Base-by-base conservation (phyloP, 805 yeast genomes). In the Tetrapisispora taiwanensis region DNA sequence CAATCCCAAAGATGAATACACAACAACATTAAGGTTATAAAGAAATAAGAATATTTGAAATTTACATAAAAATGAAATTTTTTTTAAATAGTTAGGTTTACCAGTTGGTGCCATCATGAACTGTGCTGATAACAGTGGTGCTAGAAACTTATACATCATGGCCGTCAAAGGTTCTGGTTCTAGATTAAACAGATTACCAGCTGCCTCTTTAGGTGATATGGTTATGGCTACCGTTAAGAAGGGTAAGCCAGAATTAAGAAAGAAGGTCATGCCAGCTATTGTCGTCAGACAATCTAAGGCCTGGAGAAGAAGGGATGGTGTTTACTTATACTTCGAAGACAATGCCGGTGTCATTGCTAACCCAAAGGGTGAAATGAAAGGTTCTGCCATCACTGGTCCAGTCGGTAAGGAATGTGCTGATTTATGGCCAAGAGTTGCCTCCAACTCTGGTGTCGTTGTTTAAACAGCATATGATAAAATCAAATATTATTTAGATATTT, bases 331-430 rank as follows among this genome's bases (percentile, higher is more conserved):
- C 87, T 92, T 92, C 66, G 99, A 92, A 82, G 99, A 92, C 78
- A 92, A 92, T 70, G 99, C 99, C 59, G 98, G 98, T 83, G 99
- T 94, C 74, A 92, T 92, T 70, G 98, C 92, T 73, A 92, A 92
- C 79, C 98, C 99, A 71, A 92, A 92, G 92, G 99, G 99, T 81
- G 99, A 92, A 78, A 92, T 94, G 98, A 92, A 92, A 82, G 99
- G 99, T 77, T 94, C 98, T 62, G 99, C 98, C 69, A 92, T 92
- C 73, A 94, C 99, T 69, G 99, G 99, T 75, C 99, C 99, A 69
- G 99, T 92, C 70, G 97, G 97, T 74, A 92, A 92, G 79, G 99
- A 92, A 81, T 94, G 98, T 81, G 98, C 99, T 72, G 99, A 92
- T 72, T 84, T 92, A 74, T 92, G 99, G 99, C 99, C 99, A 74